phyloP scores from a whole-genome alignment of 2,329 filamentous ascomycete species.

The Fusarium siculi region DNA sequence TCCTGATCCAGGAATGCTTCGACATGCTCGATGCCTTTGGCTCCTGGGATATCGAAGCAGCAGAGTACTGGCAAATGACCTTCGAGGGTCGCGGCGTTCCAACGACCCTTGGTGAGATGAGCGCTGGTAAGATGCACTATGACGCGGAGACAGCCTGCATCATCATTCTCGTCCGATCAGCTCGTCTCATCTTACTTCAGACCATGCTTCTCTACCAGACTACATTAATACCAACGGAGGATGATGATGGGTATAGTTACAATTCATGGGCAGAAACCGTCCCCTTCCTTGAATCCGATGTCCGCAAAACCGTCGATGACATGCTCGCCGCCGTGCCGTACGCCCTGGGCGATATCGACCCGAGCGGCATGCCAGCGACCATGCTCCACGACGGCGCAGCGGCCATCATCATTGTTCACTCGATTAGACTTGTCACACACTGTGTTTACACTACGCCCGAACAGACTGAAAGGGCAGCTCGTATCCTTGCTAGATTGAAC shows the following conservation, averaged over 20 bases:
- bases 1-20: slow-evolving; percentile 39
- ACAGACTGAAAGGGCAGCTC: slow-evolving; percentile 36
- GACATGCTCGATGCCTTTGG: slow-evolving; percentile 46
- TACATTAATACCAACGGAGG: slow-evolving; percentile 13
- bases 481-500: slow-evolving; percentile 44
- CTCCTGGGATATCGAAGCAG: slow-evolving; percentile 46
- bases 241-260: slow-evolving; percentile 7
- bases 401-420: slow-evolving; percentile 47
- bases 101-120: slow-evolving; percentile 43
- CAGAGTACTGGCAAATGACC: slow-evolving; percentile 45
- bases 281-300: slow-evolving; percentile 39
- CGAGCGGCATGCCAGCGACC: slow-evolving; percentile 33
- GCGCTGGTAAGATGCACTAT: slow-evolving; percentile 32
- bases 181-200: slow-evolving; percentile 46
- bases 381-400: slow-evolving; percentile 46
- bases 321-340: slow-evolving; percentile 48
- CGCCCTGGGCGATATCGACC: slow-evolving; percentile 45
- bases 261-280: slow-evolving; percentile 28
- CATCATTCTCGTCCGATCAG: slow-evolving; percentile 47
- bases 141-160: slow-evolving; percentile 49
- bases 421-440: slow-evolving; percentile 46
- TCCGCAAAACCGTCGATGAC: slow-evolving; percentile 44
- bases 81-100: slow-evolving; percentile 45
- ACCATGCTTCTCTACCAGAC: slow-evolving; percentile 44
- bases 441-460: slow-evolving; percentile 43